phyloP scores from a whole-genome alignment of 2,329 filamentous ascomycete species.

The Balansia obtecta region DNA sequence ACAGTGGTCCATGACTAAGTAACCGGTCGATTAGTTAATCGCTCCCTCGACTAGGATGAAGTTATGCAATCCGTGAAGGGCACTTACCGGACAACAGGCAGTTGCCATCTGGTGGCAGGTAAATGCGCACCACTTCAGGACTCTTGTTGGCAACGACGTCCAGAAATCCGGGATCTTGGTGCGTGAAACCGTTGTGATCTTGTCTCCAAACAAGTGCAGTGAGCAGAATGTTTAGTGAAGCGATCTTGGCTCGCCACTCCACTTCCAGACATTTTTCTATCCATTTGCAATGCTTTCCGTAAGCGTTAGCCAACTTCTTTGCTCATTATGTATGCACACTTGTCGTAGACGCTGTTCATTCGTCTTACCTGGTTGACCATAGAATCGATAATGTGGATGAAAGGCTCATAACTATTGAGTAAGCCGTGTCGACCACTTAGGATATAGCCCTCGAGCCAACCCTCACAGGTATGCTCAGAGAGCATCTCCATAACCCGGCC shows the following conservation, averaged over 20 bases:
- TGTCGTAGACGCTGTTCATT: neutral
- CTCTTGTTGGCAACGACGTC: constrained; percentile 71
- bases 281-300: constrained; percentile 62
- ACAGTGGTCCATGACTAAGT: constrained; percentile 55
- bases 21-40: neutral
- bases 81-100: constrained; percentile 48
- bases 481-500: constrained; percentile 76
- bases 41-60: neutral
- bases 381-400: constrained; percentile 72
- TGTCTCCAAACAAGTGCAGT: constrained; percentile 72
- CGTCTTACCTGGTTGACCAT: constrained; percentile 61
- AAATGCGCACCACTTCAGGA: constrained; percentile 68
- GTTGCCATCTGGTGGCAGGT: constrained; percentile 70
- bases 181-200: constrained; percentile 75
- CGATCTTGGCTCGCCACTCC: constrained; percentile 60
- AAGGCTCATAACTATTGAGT: constrained; percentile 72
- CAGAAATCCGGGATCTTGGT: constrained; percentile 70
- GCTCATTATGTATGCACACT: neutral
- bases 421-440: constrained; percentile 64
- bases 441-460: constrained; percentile 70
- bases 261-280: constrained; percentile 72
- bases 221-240: constrained; percentile 68
- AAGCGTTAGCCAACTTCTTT: constrained; percentile 7
- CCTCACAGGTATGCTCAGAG: constrained; percentile 69
- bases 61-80: too few relatives aligned